phyloP scores from a whole-genome alignment of 148 eudicot species.

The Rhododendron vialii region DNA sequence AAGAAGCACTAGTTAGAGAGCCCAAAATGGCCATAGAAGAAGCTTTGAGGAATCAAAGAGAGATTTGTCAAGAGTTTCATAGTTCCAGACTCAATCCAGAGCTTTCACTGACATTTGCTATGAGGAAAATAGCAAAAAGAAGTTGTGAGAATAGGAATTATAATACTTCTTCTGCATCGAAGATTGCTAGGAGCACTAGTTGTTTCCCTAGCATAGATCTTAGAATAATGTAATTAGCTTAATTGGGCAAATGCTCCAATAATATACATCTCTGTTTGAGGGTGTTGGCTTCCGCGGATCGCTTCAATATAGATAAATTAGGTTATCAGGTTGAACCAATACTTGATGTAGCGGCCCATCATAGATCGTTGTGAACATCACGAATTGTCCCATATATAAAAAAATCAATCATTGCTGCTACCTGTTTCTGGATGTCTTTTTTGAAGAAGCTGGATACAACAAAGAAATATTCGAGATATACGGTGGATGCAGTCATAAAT shows the following conservation, averaged over 20 bases:
- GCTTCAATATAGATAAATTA: no score
- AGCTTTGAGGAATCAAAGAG: slow-evolving; percentile 39
- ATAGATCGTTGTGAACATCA: no score
- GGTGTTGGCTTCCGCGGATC: background rate
- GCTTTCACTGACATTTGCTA: slow-evolving; percentile 33
- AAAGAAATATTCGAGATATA: no score
- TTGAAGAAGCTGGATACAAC: no score
- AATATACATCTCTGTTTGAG: background rate
- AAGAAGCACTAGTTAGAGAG: slow-evolving; percentile 20
- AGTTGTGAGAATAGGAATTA: slow-evolving; percentile 26
- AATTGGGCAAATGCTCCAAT: background rate
- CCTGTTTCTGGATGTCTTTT: no score
- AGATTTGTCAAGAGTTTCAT: slow-evolving; percentile 39
- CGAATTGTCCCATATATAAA: no score
- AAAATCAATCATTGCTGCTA: no score
- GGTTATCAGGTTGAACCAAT: no score
- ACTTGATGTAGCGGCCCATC: no score
- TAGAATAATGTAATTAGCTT: background rate
- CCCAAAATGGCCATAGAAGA: slow-evolving; percentile 23
- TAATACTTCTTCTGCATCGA: background rate
- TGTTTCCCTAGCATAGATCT: slow-evolving; percentile 31
- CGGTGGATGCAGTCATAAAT: no score
- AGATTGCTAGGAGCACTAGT: slow-evolving; percentile 30
- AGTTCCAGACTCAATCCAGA: slow-evolving; percentile 41
- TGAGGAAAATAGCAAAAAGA: slow-evolving; percentile 39